Conservation (phyloP, 176 grass and related monocot genomes). For the Musa itinerans region DNA sequence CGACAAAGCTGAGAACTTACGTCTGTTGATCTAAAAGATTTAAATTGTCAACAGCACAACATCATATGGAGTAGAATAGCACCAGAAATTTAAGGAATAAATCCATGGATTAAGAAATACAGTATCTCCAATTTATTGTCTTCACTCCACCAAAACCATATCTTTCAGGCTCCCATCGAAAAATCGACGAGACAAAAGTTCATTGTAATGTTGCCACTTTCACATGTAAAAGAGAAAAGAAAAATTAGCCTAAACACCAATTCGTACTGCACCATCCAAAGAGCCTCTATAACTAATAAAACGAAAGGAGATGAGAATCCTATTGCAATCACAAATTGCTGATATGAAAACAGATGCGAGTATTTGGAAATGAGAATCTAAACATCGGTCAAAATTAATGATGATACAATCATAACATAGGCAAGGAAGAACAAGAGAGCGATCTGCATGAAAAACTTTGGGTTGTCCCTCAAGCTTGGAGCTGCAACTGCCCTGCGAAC, state of each 20-base stretch:
- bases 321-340: neutral
- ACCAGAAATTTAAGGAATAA: too few relatives aligned
- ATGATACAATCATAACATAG: conserved; percentile 95
- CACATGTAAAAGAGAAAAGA: too few relatives aligned
- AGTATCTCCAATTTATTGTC: too few relatives aligned
- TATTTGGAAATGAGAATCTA: conserved; percentile 22
- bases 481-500: conserved; percentile 56
- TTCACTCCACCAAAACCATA: too few relatives aligned
- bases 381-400: conserved; percentile 90
- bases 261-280: neutral
- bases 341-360: too few relatives aligned
- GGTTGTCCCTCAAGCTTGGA: conserved; percentile 86
- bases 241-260: neutral
- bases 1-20: too few relatives aligned
- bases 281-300: neutral
- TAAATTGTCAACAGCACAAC: too few relatives aligned
- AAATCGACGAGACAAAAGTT: neutral
- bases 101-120: too few relatives aligned
- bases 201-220: neutral
- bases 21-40: too few relatives aligned
- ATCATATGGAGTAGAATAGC: too few relatives aligned
- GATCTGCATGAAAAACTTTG: conserved; percentile 94
- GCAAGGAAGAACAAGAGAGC: conserved; percentile 86
- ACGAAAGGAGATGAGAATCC: neutral
- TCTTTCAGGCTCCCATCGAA: too few relatives aligned